Evolutionary conservation across 83 land plant species (phyloP), one percentile per base, ranked within the genome.

Genomic region (Picea abies): DNA sequence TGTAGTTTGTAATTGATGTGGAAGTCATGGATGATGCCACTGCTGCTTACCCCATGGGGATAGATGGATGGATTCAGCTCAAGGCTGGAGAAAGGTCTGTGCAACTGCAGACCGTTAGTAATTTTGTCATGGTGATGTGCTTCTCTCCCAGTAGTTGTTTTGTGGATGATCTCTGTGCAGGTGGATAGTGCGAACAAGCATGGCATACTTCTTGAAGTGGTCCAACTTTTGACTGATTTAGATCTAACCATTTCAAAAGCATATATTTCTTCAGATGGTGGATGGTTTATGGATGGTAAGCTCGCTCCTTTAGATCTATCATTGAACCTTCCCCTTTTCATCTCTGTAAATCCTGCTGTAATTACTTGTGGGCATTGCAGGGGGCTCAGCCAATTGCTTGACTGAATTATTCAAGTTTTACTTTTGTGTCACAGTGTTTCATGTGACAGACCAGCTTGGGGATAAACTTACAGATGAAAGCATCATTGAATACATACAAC

Each of bases 251-350:
- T 97, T 47, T 87, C 93, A 62, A 94, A 93, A 76, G 92, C 99
- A 12, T 92, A 93, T 87, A 90, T 95, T 80, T 93, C 89, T 14
- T 93, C 94, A n/a, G 99, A 97, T 73, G 97, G 92, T 39, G 95
- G 86, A 7, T 97, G 96, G 94, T 85, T 97, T 83, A 97, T 97
- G 99, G 97, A 97, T 79, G 96, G 99, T 89, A 77, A 86, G 91
- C 79, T 14, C 17, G 22, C 5, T 58, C 5, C 25, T 10, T 66
- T 26, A 17, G 29, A 41, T 81, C 35, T 79, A 20, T 47, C 3
- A 44, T 73, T 73, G 47, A 20, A 73, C 58, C 5, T 68, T 66
- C n/a, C 3, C 44, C 9, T n/a, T 20, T 41, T 72, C 58, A n/a
- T 7, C 47, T 5, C 8, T 72, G 22, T 47, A 70, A 19, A 39